Base-by-base conservation (phyloP, 2,329 filamentous ascomycete species). In the Aureobasidium sp. region DNA sequence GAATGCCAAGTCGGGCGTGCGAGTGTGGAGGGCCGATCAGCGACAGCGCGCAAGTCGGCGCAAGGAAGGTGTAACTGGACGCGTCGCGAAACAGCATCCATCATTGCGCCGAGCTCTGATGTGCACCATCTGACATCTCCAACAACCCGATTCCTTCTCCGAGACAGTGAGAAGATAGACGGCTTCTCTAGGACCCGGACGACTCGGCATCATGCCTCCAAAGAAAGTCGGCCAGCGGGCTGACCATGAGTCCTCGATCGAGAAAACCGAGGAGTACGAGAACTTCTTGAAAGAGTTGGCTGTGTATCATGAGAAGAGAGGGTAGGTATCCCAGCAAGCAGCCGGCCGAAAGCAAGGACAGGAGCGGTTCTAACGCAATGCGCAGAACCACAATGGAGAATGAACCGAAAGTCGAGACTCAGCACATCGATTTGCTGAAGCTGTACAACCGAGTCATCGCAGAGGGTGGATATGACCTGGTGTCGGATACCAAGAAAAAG, bases 401-500 rank as follows among this genome's bases (percentile, higher is more conserved):
- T 33, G 88, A 92, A 72, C 91, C 91, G 57, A 91, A 90, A 76
- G 85, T 95, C 68, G 90, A 89, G 64, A 82, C 83, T 67, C 86
- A 86, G 64, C 85, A 88, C 66, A 82, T 96, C 64, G 89, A 96
- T 70, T 80, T 96, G 31, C 79, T 86, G 71, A 87, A 88, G 69
- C 82, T 95, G 33, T 96, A 90, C 79, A 87, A 88, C 65, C 82
- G 86, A 67, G 88, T 96, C 19, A 82, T 89, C 60, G 82, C 83
- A 24, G 85, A 86, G 68, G 91, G 91, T 59, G 91, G 91, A 63
- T 96, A 96, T 73, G 91, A 96, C 75, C 87, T 87, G 71, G 84
- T 93, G 54, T 81, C 78, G 24, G 78, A 81, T 66, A 81, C 77
- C 31, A 72, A 91, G 84, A 64, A 87, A 85, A 76, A 93, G 73